Conservation (phyloP, 108 stramenopile genomes). For the Stephanodiscus triporus region DNA sequence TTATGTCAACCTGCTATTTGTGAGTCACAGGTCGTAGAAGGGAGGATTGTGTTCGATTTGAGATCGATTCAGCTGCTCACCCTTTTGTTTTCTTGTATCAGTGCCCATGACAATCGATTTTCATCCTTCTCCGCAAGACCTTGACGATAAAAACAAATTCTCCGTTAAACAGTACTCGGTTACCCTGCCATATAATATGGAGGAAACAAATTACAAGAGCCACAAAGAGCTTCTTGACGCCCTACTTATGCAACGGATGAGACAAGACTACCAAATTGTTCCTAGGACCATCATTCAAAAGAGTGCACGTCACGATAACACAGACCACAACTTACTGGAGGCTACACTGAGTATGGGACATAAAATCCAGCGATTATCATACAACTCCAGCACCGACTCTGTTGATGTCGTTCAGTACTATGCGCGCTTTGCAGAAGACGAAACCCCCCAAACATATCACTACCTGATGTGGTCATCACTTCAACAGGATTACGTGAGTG, state of each 20-base stretch:
- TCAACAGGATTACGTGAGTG: conserved; percentile 56
- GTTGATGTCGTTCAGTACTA: conserved; percentile 81
- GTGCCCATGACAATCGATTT: conserved; percentile 96
- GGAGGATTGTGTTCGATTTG: background rate
- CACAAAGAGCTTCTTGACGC: conserved; percentile 71
- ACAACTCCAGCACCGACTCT: conserved; percentile 71
- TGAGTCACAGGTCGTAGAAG: conserved; percentile 7
- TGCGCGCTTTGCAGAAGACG: conserved; percentile 64
- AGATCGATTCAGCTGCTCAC: background rate
- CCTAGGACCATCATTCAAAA: conserved; percentile 56
- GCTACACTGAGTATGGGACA: conserved; percentile 85
- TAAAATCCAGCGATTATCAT: conserved; percentile 79
- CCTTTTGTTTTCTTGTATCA: conserved; percentile 7
- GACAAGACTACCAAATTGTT: conserved; percentile 90
- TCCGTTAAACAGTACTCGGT: conserved; percentile 76
- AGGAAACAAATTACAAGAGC: conserved; percentile 69
- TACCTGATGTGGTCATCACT: conserved; percentile 61
- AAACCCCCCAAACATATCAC: conserved; percentile 62
- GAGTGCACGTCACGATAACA: conserved; percentile 51
- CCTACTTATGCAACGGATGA: conserved; percentile 85
- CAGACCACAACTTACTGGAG: conserved; percentile 34
- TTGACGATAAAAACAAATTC: conserved; percentile 67
- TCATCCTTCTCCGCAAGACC: conserved; percentile 88
- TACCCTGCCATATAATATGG: conserved; percentile 68
- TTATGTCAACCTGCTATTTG: conserved; percentile 94